Evolutionary conservation across 164 flowering plant species (phyloP).

Genomic region (Litsea cubeba): DNA sequence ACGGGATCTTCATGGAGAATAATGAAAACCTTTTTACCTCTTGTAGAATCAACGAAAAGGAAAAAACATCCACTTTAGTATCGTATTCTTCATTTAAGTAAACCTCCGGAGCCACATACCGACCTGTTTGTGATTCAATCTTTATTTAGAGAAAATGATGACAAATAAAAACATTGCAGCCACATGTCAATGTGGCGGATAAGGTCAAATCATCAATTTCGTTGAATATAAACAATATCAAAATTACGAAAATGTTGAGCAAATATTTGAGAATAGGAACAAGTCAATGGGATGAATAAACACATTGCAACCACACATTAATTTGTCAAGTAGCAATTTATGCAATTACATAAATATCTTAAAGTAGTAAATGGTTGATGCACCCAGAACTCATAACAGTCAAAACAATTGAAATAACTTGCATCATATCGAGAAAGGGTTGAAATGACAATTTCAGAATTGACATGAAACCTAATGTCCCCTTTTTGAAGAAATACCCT

Average conservation of each 20-base stretch:
- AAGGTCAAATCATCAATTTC: not conserved
- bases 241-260: not conserved
- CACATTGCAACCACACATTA: not conserved
- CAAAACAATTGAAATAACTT: too few species aligned
- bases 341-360: conserved; percentile 1
- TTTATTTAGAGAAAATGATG: not conserved
- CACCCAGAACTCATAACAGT: not conserved
- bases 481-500: too few species aligned
- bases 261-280: not conserved
- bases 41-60: conserved; percentile 88
- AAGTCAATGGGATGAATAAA: not conserved
- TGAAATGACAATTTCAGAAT: too few species aligned
- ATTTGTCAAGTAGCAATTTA: not conserved
- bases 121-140: conserved; percentile 40
- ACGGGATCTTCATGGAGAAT: not conserved
- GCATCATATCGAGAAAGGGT: too few species aligned
- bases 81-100: conserved; percentile 74
- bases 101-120: conserved; percentile 95
- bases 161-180: too few species aligned
- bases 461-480: too few species aligned
- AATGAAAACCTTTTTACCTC: conserved; percentile 48
- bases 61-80: conserved; percentile 96
- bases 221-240: not conserved
- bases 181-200: not conserved
- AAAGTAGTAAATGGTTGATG: not conserved